Evolutionary conservation across 768 basidiomycete genomes (phyloP).

Genomic region (Trametopsis cervina): DNA sequence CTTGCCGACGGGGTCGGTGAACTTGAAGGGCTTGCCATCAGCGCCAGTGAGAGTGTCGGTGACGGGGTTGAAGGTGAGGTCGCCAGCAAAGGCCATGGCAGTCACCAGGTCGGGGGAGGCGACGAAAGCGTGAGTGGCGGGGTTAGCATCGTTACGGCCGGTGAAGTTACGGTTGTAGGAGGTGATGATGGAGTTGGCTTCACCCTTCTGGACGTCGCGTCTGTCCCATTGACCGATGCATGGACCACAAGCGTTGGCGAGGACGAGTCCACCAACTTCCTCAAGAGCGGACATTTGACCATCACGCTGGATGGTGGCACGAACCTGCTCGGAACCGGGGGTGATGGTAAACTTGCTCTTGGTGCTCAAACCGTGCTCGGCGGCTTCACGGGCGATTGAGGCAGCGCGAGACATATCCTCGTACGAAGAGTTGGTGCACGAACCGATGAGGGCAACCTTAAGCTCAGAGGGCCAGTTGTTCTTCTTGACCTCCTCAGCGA

Average conservation of each 20-base stretch:
- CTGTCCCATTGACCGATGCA: slow-evolving; percentile 99
- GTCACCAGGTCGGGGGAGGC: slow-evolving; percentile 94
- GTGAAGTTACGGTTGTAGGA: slow-evolving; percentile 99
- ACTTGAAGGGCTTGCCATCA: slow-evolving; percentile 97
- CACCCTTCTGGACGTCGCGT: slow-evolving; percentile 94
- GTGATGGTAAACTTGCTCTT: slow-evolving; percentile 98
- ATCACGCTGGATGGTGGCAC: slow-evolving; percentile 96
- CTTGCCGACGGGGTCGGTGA: slow-evolving; percentile 83
- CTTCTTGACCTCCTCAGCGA: slow-evolving; percentile 84
- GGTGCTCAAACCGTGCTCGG: slow-evolving; percentile 75
- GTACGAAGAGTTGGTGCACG: slow-evolving; percentile 99
- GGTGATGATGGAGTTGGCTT: slow-evolving; percentile 96
- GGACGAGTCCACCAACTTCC: slow-evolving; percentile 81
- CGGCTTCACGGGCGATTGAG: slow-evolving; percentile 85
- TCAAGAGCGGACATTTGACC: slow-evolving; percentile 89
- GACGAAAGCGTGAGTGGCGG: slow-evolving; percentile 95
- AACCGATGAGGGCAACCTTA: slow-evolving; percentile 96
- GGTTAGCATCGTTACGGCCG: slow-evolving; percentile 99
- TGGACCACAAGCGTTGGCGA: slow-evolving; percentile 98
- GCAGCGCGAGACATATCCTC: slow-evolving; percentile 99
- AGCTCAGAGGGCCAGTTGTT: slow-evolving; percentile 97
- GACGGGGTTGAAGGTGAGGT: slow-evolving; percentile 94
- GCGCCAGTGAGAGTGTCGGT: slow-evolving; percentile 82
- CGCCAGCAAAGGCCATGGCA: slow-evolving; percentile 92
- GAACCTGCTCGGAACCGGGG: slow-evolving; percentile 96